Evolutionary conservation across 495 filamentous ascomycete species (phyloP).

Genomic region (Penicillium desertorum): DNA sequence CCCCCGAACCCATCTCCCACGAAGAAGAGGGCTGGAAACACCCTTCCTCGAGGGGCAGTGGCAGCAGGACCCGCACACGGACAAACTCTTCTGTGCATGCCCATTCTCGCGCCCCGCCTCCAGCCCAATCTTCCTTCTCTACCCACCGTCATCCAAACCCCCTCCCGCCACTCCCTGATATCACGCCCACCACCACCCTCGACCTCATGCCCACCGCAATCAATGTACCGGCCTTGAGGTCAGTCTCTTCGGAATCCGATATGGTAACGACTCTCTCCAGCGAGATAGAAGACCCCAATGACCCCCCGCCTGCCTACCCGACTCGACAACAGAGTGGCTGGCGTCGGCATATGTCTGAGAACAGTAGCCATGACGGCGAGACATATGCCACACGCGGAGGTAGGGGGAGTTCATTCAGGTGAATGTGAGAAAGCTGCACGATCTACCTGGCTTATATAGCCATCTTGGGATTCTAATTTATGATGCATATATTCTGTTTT

Average conservation of each 20-base stretch:
- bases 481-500: slow-evolving; percentile 3
- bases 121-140: slow-evolving; percentile 30
- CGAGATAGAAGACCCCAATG: slow-evolving; percentile 11
- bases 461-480: neutral
- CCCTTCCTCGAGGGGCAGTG: neutral
- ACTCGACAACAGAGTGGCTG: slow-evolving; percentile 34
- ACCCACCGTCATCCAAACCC: slow-evolving; percentile 32
- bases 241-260: slow-evolving; percentile 24
- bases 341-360: slow-evolving; percentile 34
- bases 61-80: slow-evolving; percentile 18
- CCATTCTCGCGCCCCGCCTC: slow-evolving; percentile 23
- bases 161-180: slow-evolving; percentile 32
- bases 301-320: slow-evolving; percentile 16
- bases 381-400: slow-evolving; percentile 10
- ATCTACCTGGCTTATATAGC: neutral
- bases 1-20: slow-evolving; percentile 16
- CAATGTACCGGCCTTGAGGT: slow-evolving; percentile 15
- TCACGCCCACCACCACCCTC: slow-evolving; percentile 11
- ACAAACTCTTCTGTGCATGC: slow-evolving; percentile 23
- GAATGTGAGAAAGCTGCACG: neutral
- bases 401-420: slow-evolving; percentile 26
- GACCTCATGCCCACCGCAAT: slow-evolving; percentile 6
- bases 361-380: slow-evolving; percentile 23
- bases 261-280: slow-evolving; percentile 23
- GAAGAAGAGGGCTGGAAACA: slow-evolving; percentile 2